Evolutionary conservation across 1,284 basidiomycete genomes (phyloP).

Genomic region (Heterobasidion parviporum): DNA sequence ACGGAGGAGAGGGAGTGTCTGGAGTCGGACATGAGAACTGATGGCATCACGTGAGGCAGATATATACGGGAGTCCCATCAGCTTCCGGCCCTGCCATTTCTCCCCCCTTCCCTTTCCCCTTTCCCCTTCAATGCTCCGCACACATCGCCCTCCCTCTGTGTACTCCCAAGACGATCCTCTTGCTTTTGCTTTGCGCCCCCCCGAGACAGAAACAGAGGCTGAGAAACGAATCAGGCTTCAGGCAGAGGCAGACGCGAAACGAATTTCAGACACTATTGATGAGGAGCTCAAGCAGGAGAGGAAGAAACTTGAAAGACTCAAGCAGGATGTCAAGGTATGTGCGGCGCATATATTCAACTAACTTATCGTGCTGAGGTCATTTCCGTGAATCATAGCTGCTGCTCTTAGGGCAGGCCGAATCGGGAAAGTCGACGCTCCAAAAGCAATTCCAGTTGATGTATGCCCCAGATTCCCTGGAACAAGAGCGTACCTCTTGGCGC

Average conservation of each 20-base stretch:
- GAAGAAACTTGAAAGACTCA: constrained; percentile 52
- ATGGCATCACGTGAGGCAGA: neutral
- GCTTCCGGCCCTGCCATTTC: constrained; percentile 10
- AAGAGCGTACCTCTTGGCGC: constrained; percentile 73
- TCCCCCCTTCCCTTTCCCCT: constrained; percentile 12
- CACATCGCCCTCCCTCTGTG: constrained; percentile 38
- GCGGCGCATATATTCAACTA: neutral
- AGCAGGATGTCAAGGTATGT: constrained; percentile 66
- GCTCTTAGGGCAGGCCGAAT: constrained; percentile 75
- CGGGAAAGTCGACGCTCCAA: constrained; percentile 74
- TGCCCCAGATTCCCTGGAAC: constrained; percentile 64
- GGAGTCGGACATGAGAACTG: neutral
- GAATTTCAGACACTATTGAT: constrained; percentile 71
- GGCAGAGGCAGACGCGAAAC: constrained; percentile 63
- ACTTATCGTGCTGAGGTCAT: constrained; percentile 11
- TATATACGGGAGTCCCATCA: neutral
- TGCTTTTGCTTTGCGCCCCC: constrained; percentile 56
- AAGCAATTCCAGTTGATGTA: constrained; percentile 86
- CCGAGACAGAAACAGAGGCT: constrained; percentile 53
- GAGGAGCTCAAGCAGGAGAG: constrained; percentile 65
- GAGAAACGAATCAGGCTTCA: constrained; percentile 53
- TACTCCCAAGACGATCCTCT: constrained; percentile 72
- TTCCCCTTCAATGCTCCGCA: constrained; percentile 21
- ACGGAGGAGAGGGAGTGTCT: neutral
- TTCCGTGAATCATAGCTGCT: constrained; percentile 41